A percentile compares a stretch with the other conserved stretches of the same genome.
Conservation (phyloP, 768 basidiomycete species). For the Trametes coccinea region DNA sequence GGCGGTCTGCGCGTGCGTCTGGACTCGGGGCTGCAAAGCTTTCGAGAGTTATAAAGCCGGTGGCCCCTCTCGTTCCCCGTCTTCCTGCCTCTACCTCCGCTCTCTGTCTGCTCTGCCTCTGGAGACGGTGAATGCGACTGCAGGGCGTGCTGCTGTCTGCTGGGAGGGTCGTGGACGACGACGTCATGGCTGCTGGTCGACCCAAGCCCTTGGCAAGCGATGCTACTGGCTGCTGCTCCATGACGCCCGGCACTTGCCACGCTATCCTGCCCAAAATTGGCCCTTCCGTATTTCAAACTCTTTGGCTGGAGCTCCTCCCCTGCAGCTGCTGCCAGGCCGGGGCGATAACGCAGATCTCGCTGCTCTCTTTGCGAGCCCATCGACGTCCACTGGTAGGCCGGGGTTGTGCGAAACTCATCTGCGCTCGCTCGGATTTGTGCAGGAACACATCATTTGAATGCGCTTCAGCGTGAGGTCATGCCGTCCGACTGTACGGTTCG, state of each 20-base stretch:
- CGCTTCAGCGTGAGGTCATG: no score
- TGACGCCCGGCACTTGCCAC: neutral
- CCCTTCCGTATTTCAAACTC: constrained; percentile 1
- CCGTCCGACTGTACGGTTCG: neutral
- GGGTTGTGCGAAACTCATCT: no score
- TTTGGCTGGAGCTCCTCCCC: neutral
- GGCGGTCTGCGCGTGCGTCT: constrained; percentile 1
- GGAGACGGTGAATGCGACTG: no score
- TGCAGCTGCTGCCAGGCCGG: no score
- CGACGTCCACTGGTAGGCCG: no score
- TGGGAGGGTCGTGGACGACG: neutral
- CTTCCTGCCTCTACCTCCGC: neutral
- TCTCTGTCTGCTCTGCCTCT: neutral
- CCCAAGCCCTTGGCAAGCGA: neutral
- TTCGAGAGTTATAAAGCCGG: constrained; percentile 5
- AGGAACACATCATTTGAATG: neutral
- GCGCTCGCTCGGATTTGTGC: neutral
- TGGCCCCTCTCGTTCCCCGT: neutral
- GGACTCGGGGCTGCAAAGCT: neutral
- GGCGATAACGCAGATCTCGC: no score
- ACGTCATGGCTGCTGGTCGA: neutral
- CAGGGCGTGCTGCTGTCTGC: no score
- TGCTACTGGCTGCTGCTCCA: neutral
- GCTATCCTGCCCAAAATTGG: constrained; percentile 6
- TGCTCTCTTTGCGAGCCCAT: no score